Evolutionary conservation across 805 yeast genomes (phyloP).

Genomic region (Candida arabinofermentans): DNA sequence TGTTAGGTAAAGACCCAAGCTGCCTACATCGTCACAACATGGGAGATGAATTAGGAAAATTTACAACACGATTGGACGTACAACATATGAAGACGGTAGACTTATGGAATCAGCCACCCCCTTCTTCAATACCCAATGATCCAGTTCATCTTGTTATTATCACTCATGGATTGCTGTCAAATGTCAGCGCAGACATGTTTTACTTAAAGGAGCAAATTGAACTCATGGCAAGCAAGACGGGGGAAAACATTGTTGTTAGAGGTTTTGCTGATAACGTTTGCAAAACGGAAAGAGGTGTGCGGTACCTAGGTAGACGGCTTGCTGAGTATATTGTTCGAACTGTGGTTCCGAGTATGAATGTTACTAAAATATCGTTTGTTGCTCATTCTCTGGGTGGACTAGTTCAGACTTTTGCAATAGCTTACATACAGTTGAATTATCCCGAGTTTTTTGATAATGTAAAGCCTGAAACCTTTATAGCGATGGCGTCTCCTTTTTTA

Average conservation of each 20-base stretch:
- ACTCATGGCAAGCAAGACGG: constrained; percentile 33
- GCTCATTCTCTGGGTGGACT: constrained; percentile 95
- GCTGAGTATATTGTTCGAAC: constrained; percentile 68
- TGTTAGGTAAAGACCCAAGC: constrained; percentile 45
- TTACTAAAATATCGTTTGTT: constrained; percentile 72
- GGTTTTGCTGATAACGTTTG: constrained; percentile 84
- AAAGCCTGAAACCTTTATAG: constrained; percentile 72
- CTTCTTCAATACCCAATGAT: constrained; percentile 27
- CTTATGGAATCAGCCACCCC: constrained; percentile 72
- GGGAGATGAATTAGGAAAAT: constrained; percentile 22
- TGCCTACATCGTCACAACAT: constrained; percentile 24
- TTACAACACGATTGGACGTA: constrained; percentile 39
- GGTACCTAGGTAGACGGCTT: constrained; percentile 75
- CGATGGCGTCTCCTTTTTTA: constrained; percentile 83
- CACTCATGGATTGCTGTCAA: constrained; percentile 92
- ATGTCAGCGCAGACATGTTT: constrained; percentile 85
- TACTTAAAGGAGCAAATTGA: constrained; percentile 81
- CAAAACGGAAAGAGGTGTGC: constrained; percentile 84
- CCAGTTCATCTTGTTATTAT: constrained; percentile 82
- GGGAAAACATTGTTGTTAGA: constrained; percentile 70
- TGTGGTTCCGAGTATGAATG: constrained; percentile 37
- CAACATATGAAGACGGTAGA: constrained; percentile 56
- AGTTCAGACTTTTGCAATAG: constrained; percentile 86
- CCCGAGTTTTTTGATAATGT: constrained; percentile 67
- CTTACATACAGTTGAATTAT: constrained; percentile 62